Conservation (phyloP, 2,329 filamentous ascomycete genomes). For the Aspergillus uvarum region DNA sequence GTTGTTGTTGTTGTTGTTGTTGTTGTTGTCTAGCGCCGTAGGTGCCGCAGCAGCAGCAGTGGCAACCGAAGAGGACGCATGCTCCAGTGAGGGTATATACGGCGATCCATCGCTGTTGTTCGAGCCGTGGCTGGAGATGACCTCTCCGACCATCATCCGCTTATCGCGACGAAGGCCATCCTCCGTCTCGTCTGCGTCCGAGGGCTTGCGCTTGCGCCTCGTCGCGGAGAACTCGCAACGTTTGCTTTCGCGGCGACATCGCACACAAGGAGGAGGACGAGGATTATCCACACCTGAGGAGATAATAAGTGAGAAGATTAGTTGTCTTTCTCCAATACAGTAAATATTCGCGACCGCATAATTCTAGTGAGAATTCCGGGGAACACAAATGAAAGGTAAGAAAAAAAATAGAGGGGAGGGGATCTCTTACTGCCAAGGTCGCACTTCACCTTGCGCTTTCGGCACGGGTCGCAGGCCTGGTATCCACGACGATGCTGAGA, state of each 20-base stretch:
- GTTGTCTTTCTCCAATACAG: no score
- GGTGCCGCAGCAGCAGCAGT: not conserved
- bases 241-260: conserved; percentile 92
- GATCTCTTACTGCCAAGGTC: conserved; percentile 46
- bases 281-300: conserved; percentile 75
- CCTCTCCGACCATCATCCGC: conserved; percentile 55
- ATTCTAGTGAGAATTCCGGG: not conserved
- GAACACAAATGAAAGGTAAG: conserved; percentile 3
- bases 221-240: conserved; percentile 97
- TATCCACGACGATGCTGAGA: conserved; percentile 48
- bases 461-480: conserved; percentile 51
- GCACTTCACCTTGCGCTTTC: conserved; percentile 51
- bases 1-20: no score
- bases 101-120: conserved; percentile 25
- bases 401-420: conserved; percentile 8
- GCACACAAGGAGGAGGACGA: conserved; percentile 86
- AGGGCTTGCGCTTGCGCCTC: conserved; percentile 82
- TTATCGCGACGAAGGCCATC: conserved; percentile 47
- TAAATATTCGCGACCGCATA: no score
- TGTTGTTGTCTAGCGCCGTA: no score
- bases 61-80: conserved; percentile 19
- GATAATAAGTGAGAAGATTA: conserved; percentile 13
- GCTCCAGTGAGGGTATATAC: conserved; percentile 26
- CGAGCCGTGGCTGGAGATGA: conserved; percentile 28
- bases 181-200: conserved; percentile 45